Percentiles rank a stretch among this genome's conserved stretches.
Evolutionary conservation across 179 eudicot genomes (phyloP).

Genomic region (Gypsophila paniculata): DNA sequence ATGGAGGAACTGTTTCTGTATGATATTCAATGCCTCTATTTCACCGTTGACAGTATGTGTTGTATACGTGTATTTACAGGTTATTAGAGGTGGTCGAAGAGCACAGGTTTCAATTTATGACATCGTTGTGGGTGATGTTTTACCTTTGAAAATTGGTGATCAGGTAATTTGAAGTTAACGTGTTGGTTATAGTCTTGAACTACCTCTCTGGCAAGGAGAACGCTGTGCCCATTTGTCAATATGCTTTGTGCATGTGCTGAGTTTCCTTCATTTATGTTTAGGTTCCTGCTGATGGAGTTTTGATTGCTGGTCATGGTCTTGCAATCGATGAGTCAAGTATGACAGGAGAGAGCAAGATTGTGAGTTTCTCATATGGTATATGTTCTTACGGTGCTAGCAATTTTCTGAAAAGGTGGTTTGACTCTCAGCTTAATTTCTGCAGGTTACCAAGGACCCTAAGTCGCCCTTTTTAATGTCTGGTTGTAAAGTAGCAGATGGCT

Average conservation of each 20-base stretch:
- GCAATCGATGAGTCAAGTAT: constrained; percentile 95
- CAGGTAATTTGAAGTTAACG: constrained; percentile 46
- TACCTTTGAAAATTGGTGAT: constrained; percentile 89
- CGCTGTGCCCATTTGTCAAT: background rate
- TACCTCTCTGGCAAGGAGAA: background rate
- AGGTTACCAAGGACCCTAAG: constrained; percentile 52
- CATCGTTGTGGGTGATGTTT: constrained; percentile 84
- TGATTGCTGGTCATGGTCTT: constrained; percentile 75
- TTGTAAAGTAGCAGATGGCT: constrained; percentile 96
- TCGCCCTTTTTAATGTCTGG: constrained; percentile 90
- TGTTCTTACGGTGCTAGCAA: constrained; percentile 4
- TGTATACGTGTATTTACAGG: constrained; percentile 36
- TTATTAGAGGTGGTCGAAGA: constrained; percentile 77
- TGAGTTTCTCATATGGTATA: constrained; percentile 28
- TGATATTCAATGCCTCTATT: background rate
- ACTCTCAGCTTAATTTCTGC: constrained; percentile 19
- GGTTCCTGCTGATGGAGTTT: constrained; percentile 94
- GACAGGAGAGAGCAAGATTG: constrained; percentile 98
- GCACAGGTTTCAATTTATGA: constrained; percentile 77
- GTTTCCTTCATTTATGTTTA: constrained; percentile 20
- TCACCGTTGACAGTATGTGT: constrained; percentile 2
- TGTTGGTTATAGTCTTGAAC: background rate
- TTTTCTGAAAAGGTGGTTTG: constrained; percentile 8
- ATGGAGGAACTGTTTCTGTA: background rate
- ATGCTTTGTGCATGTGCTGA: constrained; percentile 10